Evolutionary conservation across 352 stramenopile species (phyloP).

Genomic region (Aphanomyces astaci): DNA sequence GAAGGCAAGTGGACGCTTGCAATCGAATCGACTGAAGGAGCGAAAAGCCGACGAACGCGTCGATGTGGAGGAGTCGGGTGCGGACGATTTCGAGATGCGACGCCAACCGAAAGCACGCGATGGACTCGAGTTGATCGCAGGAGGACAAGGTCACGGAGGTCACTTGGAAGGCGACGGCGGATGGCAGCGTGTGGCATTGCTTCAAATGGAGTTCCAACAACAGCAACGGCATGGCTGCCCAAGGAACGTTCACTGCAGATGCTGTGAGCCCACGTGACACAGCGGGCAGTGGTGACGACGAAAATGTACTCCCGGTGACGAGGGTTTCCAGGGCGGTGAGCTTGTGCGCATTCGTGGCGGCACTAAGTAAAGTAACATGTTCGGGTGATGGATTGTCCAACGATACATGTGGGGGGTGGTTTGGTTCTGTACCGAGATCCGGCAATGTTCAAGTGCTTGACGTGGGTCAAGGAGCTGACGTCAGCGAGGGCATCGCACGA

Average conservation of each 20-base stretch:
- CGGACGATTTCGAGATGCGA: not conserved
- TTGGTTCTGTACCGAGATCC: constrained; percentile 5
- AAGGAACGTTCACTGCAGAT: not conserved
- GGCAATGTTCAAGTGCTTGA: not conserved
- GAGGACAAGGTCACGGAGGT: not conserved
- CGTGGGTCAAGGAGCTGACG: constrained; percentile 33
- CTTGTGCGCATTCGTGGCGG: not conserved
- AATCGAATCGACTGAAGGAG: constrained; percentile 9
- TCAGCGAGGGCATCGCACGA: constrained; percentile 43
- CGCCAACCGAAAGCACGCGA: not conserved
- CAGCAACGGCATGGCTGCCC: not conserved
- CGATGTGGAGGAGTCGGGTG: not conserved
- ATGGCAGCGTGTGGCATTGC: constrained; percentile 2
- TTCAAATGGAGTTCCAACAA: constrained; percentile 1
- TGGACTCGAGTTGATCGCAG: not conserved
- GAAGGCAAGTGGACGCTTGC: constrained; percentile 12
- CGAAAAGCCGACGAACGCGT: not conserved
- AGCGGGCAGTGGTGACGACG: not conserved
- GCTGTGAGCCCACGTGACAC: not conserved
- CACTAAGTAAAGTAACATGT: not conserved
- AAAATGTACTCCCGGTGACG: not conserved
- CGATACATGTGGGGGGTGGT: too few species aligned
- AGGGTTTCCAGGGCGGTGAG: not conserved
- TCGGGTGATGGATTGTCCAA: not conserved
- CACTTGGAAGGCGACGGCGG: not conserved